These are phyloP conservation scores for Venturia asperata DNA, from an alignment of 2,329 filamentous ascomycete genomes.

Conservation along the genomic window DNA sequence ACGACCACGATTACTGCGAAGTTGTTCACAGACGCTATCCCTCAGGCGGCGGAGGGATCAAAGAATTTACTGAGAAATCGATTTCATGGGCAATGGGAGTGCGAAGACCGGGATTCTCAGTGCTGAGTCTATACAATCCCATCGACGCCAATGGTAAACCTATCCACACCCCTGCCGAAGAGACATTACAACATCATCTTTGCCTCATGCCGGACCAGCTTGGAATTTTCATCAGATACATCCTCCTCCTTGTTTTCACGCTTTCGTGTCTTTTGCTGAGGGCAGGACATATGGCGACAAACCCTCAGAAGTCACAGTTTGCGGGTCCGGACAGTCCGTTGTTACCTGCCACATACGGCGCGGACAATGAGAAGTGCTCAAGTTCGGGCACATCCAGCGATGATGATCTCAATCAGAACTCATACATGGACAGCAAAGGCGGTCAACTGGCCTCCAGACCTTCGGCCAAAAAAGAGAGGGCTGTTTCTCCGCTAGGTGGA, in stretches of 20 bases:
- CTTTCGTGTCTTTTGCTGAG: conserved; percentile 41
- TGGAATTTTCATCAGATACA: conserved; percentile 74
- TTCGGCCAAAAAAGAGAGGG: conserved; percentile 30
- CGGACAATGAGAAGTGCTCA: conserved; percentile 26
- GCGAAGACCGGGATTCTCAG: conserved; percentile 73
- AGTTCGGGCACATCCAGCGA: conserved; percentile 18
- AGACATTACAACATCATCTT: conserved; percentile 78
- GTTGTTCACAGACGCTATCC: conserved; percentile 64
- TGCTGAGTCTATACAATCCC: conserved; percentile 89
- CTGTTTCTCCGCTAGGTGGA: conserved; percentile 31
- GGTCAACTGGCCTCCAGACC: conserved; percentile 26
- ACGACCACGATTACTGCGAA: conserved; percentile 98
- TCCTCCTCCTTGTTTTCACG: conserved; percentile 51
- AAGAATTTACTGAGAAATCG: conserved; percentile 91
- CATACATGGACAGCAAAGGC: conserved; percentile 22
- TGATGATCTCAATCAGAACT: conserved; percentile 18
- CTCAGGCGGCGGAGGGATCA: conserved; percentile 49
- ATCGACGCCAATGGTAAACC: conserved; percentile 50
- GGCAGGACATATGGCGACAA: conserved; percentile 28
- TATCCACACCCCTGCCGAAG: conserved; percentile 25
- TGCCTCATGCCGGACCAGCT: conserved; percentile 88
- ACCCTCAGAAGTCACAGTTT: conserved; percentile 20
- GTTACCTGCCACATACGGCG: conserved; percentile 27
- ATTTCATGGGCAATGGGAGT: conserved; percentile 97
- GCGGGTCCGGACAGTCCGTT: conserved; percentile 23